A percentile compares a stretch with the other conserved stretches of the same genome.
phyloP scores from a whole-genome alignment of 1,284 basidiomycete genomes.

The Exsudoporus floridanus region DNA sequence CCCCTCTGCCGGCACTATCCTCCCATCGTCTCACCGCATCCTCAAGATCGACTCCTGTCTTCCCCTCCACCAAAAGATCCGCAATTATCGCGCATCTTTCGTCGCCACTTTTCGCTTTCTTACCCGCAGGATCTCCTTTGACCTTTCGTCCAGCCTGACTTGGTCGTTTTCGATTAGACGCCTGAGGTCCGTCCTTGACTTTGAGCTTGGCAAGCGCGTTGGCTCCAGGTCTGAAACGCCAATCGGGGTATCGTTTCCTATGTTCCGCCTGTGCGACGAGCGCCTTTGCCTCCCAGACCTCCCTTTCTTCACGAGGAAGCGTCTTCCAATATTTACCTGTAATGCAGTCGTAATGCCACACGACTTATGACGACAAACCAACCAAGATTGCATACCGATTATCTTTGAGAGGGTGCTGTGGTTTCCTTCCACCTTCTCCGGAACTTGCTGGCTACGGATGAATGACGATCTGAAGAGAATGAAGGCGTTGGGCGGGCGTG shows the following conservation, averaged over 20 bases:
- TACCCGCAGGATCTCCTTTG: slow-evolving; percentile 29
- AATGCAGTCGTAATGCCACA: background rate
- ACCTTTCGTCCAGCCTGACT: slow-evolving; percentile 39
- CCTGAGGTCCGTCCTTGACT: slow-evolving; percentile 36
- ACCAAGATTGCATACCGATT: slow-evolving; percentile 40
- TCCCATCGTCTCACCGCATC: slow-evolving; percentile 47
- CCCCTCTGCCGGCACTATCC: slow-evolving; percentile 8
- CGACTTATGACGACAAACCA: background rate
- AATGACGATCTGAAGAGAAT: slow-evolving; percentile 92
- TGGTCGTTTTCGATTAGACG: slow-evolving; percentile 40
- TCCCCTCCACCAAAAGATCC: slow-evolving; percentile 50
- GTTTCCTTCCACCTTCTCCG: slow-evolving; percentile 74
- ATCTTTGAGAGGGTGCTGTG: slow-evolving; percentile 73
- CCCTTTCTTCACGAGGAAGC: slow-evolving; percentile 58
- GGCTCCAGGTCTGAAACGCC: slow-evolving; percentile 67
- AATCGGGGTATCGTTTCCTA: slow-evolving; percentile 71
- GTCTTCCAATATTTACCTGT: slow-evolving; percentile 62
- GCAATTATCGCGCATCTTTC: slow-evolving; percentile 48
- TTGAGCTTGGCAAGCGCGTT: slow-evolving; percentile 55
- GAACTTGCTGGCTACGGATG: slow-evolving; percentile 74
- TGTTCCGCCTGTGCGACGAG: slow-evolving; percentile 75
- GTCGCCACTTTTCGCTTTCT: slow-evolving; percentile 33
- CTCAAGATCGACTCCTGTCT: slow-evolving; percentile 48
- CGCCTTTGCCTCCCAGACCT: slow-evolving; percentile 75
- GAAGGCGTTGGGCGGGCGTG: slow-evolving; percentile 92